Evolutionary conservation across 495 filamentous ascomycete genomes (phyloP).

Genomic region (Letharia columbiana): DNA sequence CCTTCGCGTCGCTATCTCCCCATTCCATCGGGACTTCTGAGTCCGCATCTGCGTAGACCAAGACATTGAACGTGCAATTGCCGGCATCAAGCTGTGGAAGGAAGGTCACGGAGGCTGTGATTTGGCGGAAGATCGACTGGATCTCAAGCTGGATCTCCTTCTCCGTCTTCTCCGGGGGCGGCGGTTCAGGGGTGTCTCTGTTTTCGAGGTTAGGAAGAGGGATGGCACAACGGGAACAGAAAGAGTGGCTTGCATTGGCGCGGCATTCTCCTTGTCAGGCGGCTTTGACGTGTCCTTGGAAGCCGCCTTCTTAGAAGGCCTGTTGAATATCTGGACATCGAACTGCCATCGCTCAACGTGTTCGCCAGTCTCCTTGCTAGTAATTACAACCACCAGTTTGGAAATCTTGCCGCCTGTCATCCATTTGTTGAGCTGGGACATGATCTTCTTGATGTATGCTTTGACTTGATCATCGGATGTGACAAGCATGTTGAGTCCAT

Average conservation of each 20-base stretch:
- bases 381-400: constrained; percentile 93
- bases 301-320: constrained; percentile 43
- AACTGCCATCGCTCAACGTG: constrained; percentile 97
- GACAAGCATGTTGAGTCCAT: constrained; percentile 98
- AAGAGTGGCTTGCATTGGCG: constrained; percentile 40
- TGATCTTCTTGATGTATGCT: constrained; percentile 98
- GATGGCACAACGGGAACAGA: neutral
- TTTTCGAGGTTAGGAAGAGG: constrained; percentile 5
- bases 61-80: constrained; percentile 95
- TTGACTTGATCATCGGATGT: constrained; percentile 96
- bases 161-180: constrained; percentile 66
- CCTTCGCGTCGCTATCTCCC: constrained; percentile 97
- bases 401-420: constrained; percentile 93
- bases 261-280: constrained; percentile 54
- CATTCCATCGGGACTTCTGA: constrained; percentile 96
- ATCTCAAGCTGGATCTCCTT: constrained; percentile 92
- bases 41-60: constrained; percentile 95
- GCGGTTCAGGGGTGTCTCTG: constrained; percentile 24
- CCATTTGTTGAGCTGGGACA: constrained; percentile 92
- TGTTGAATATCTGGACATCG: constrained; percentile 74
- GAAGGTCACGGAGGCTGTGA: constrained; percentile 95
- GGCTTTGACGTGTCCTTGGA: constrained; percentile 34
- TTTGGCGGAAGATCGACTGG: constrained; percentile 90
- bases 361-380: constrained; percentile 91
- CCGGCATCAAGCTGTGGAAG: constrained; percentile 76